Evolutionary conservation across 129 eudicot species (phyloP).

Genomic region (Artemisia tridentata): DNA sequence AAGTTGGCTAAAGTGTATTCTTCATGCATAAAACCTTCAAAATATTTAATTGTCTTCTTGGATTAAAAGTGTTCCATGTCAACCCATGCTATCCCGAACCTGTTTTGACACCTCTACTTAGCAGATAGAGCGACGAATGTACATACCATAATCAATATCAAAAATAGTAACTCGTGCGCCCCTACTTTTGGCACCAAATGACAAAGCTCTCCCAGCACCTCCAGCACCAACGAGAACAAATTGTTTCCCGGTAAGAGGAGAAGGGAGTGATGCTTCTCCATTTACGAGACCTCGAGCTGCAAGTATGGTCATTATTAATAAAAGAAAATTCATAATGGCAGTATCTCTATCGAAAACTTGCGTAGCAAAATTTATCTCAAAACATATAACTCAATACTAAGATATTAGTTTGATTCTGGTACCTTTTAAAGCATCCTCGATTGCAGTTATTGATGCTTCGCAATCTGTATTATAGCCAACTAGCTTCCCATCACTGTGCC

Average conservation of each 20-base stretch:
- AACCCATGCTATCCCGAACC: neutral
- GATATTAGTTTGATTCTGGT: slow-evolving; percentile 1
- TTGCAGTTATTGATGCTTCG: slow-evolving; percentile 76
- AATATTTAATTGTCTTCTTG: neutral
- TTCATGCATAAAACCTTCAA: neutral
- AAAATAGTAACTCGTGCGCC: slow-evolving; percentile 60
- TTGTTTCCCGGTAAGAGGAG: slow-evolving; percentile 57
- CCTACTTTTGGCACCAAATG: slow-evolving; percentile 75
- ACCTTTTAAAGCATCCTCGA: slow-evolving; percentile 86
- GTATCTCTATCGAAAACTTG: neutral
- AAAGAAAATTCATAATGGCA: neutral
- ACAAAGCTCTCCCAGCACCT: slow-evolving; percentile 88
- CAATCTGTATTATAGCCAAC: slow-evolving; percentile 86
- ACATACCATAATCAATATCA: slow-evolving; percentile 66
- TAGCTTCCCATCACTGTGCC: slow-evolving; percentile 67
- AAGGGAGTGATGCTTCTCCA: slow-evolving; percentile 43
- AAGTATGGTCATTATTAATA: neutral
- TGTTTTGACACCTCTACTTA: neutral
- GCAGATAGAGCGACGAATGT: neutral
- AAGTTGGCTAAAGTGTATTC: neutral
- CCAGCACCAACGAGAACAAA: slow-evolving; percentile 87
- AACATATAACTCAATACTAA: neutral
- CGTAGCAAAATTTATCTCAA: too few species aligned
- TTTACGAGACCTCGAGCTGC: slow-evolving; percentile 46
- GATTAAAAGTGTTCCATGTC: neutral